Conservation (phyloP, 495 filamentous ascomycete species). For the Hyaloscypha variabilis region DNA sequence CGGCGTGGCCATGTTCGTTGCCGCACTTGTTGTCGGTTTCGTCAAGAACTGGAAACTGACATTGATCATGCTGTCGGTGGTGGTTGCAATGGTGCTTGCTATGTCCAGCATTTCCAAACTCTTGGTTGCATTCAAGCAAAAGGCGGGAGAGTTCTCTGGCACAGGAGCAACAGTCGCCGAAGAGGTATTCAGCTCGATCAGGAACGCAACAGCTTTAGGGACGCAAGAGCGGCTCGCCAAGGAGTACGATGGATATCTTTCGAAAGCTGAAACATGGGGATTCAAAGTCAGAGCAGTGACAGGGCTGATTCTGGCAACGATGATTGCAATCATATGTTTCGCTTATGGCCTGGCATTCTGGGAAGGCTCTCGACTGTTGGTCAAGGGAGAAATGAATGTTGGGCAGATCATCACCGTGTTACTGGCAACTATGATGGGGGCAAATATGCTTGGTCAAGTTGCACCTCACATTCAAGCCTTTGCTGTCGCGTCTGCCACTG, state of each 20-base stretch:
- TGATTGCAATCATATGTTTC: constrained; percentile 47
- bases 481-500: neutral
- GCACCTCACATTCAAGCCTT: constrained; percentile 20
- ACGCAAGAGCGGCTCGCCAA: constrained; percentile 41
- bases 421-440: constrained; percentile 15
- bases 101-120: constrained; percentile 58
- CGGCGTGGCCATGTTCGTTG: constrained; percentile 74
- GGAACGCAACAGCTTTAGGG: constrained; percentile 53
- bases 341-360: constrained; percentile 67
- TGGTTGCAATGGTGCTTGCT: constrained; percentile 60
- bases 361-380: constrained; percentile 47
- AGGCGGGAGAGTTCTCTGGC: constrained; percentile 57
- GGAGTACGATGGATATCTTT: constrained; percentile 51
- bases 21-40: constrained; percentile 86
- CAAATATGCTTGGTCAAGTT: constrained; percentile 11
- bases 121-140: constrained; percentile 48
- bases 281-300: constrained; percentile 56
- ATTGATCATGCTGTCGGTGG: constrained; percentile 3
- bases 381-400: constrained; percentile 11
- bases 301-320: constrained; percentile 64
- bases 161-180: constrained; percentile 49
- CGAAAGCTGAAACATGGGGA: constrained; percentile 57
- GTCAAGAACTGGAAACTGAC: constrained; percentile 55
- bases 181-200: constrained; percentile 51
- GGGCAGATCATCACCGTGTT: constrained; percentile 18